Conservation (phyloP, 2,329 filamentous ascomycete species). For the Graphilbum fragrans region DNA sequence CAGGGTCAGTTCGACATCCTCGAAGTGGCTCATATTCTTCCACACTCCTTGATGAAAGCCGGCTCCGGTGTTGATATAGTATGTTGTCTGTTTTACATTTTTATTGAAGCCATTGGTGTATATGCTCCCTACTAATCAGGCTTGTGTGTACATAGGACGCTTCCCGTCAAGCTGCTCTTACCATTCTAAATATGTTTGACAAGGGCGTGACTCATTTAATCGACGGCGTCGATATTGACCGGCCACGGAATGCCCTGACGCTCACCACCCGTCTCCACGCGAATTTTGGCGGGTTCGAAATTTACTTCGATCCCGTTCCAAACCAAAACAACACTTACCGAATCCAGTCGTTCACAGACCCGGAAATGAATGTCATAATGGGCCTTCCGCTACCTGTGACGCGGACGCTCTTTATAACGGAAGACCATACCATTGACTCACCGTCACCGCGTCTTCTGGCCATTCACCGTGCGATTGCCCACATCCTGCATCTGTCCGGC, state of each 20-base stretch:
- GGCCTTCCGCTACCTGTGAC: neutral
- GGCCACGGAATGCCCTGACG: constrained; percentile 25
- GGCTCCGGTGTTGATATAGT: neutral
- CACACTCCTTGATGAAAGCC: constrained; percentile 1
- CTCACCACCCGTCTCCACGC: constrained; percentile 16
- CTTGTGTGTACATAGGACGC: no score
- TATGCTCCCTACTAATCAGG: no score
- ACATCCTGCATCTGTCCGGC: neutral
- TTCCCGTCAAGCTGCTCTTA: constrained; percentile 19
- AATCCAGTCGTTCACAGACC: constrained; percentile 13
- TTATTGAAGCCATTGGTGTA: no score
- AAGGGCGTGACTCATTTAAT: constrained; percentile 21
- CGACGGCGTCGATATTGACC: constrained; percentile 25
- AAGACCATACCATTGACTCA: neutral
- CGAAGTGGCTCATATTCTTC: constrained; percentile 15
- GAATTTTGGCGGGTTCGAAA: constrained; percentile 18
- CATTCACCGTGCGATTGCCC: constrained; percentile 3
- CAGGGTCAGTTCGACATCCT: constrained; percentile 2
- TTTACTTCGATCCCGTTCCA: constrained; percentile 16
- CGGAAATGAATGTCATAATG: neutral
- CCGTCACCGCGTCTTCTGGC: constrained; percentile 1
- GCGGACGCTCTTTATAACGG: no score
- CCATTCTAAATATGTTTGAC: constrained; percentile 30
- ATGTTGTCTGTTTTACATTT: neutral
- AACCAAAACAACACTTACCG: constrained; percentile 14